phyloP scores from a whole-genome alignment of 2,329 filamentous ascomycete species.

The Paraconiothyrium brasiliense region DNA sequence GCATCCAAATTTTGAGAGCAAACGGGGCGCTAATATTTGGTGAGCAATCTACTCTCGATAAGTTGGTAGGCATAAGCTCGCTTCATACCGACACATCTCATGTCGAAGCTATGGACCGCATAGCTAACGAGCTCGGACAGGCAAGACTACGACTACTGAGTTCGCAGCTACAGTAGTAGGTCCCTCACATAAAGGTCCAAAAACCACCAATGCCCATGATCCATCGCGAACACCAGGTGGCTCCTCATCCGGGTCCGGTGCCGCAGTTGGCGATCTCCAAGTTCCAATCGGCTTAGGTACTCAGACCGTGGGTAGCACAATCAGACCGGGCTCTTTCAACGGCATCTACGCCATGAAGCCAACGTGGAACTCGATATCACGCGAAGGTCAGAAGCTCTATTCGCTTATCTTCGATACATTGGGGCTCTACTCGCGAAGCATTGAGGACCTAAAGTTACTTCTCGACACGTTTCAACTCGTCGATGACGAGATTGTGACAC shows the following conservation, averaged over 20 bases:
- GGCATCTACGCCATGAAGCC: constrained; percentile 73
- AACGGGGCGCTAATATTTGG: constrained; percentile 67
- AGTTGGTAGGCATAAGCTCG: neutral
- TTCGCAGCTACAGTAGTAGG: constrained; percentile 68
- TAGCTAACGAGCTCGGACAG: constrained; percentile 17
- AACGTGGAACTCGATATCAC: constrained; percentile 70
- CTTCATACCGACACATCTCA: neutral
- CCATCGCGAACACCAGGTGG: constrained; percentile 68
- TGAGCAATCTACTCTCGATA: constrained; percentile 1
- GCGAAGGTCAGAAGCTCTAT: constrained; percentile 69
- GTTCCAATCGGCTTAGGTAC: constrained; percentile 69
- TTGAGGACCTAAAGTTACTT: constrained; percentile 67
- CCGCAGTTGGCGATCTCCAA: constrained; percentile 72
- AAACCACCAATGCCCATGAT: constrained; percentile 67
- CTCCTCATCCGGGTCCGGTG: constrained; percentile 72
- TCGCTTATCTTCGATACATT: constrained; percentile 69
- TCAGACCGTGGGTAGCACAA: constrained; percentile 71
- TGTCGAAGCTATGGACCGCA: neutral
- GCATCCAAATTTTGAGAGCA: constrained; percentile 61
- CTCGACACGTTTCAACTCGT: constrained; percentile 63
- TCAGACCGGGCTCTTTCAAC: constrained; percentile 72
- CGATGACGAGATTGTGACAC: constrained; percentile 57
- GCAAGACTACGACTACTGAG: constrained; percentile 69
- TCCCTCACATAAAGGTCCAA: constrained; percentile 44
- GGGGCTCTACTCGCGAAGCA: constrained; percentile 67